Base-by-base conservation (phyloP, 805 yeast species). In the Henningerozyma blattae region DNA sequence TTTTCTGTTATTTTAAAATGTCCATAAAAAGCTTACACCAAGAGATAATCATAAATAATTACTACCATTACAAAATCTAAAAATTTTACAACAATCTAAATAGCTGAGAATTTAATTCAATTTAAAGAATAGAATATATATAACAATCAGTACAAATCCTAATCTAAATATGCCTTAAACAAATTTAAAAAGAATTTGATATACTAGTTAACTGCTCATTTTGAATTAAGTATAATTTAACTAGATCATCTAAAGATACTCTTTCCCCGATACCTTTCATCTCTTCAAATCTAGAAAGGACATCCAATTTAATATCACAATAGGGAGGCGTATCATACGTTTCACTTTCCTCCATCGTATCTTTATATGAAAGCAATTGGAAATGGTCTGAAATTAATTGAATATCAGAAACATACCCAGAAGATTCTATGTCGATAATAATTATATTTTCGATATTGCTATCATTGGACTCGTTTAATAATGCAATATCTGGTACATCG, bases 331-430 rank as follows among this genome's bases (percentile, higher is more conserved):
- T 20, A 20, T 8, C 22, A 18, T 18, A 12, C n/a, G 44, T 19
- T 8, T 15, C 25, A 5, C 9, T 22, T 29, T 29, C 32, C 15
- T 28, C 34, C 10, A 12, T 10, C 18, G 34, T 15, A 31, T 39
- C 34, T 15, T 40, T 36, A 32, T 34, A 51, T 3, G 46, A 36
- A 13, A 56, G 34, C 18, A 52, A 32, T 30, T 50, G 48, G 33
- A 40, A 52, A 12, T 42, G 34, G 29, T 54, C 56, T 34, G 59
- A 52, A 9, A 50, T 40, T 13, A 56, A 27, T 22, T 47, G 48
- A 3, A 50, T 46, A 29, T 45, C 41, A 12, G 36, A 34, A 1
- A 54, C 26, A 4, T 36, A 28, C 15, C 44, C 42, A 19, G 39
- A 19, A 7, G 41, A 39, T 28, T 50, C 46, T 20, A 51, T 15